Evolutionary conservation across 202 grass and related monocot genomes (phyloP).

Genomic region (Carex arenaria): DNA sequence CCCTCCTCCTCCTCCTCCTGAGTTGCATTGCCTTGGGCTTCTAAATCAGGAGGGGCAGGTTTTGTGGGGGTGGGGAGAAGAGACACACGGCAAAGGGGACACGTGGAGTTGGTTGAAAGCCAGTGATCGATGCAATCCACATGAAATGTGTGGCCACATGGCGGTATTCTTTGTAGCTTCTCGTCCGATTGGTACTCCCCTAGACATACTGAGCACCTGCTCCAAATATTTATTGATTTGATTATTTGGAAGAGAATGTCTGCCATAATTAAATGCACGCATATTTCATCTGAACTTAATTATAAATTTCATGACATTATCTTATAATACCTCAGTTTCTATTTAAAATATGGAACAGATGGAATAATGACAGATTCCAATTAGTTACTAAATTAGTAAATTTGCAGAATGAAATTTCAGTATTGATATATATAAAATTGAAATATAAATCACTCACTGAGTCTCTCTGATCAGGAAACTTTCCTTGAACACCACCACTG

Average conservation of each 20-base stretch:
- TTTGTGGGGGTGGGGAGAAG: constrained; percentile 53
- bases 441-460: constrained; percentile 57
- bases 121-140: constrained; percentile 88
- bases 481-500: constrained; percentile 83
- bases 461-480: constrained; percentile 96
- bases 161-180: constrained; percentile 77
- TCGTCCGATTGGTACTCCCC: constrained; percentile 88
- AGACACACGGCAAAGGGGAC: constrained; percentile 82
- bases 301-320: neutral
- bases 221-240: constrained; percentile 8
- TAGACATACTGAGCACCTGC: constrained; percentile 88
- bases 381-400: neutral
- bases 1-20: neutral
- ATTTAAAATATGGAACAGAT: neutral
- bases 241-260: neutral
- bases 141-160: constrained; percentile 90
- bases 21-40: constrained; percentile 23
- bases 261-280: neutral
- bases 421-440: constrained; percentile 1
- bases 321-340: neutral
- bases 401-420: constrained; percentile 1
- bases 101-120: constrained; percentile 83
- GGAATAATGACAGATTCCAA: neutral
- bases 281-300: neutral
- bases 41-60: constrained; percentile 26